Evolutionary conservation across 441 rosid species (phyloP).

Genomic region (Adansonia rubrostipa): DNA sequence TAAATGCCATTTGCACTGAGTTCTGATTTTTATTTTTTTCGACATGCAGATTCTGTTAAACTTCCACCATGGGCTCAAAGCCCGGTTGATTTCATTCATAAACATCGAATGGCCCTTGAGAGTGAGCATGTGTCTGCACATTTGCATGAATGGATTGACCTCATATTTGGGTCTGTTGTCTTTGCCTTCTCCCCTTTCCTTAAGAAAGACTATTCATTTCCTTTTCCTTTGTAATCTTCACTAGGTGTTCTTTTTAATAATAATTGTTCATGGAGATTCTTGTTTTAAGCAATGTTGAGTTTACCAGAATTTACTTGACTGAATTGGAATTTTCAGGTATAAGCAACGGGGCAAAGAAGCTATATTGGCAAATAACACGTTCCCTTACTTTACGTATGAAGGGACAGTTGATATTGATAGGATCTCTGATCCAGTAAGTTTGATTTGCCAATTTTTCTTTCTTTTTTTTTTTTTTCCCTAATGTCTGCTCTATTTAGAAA

Average conservation of each 20-base stretch:
- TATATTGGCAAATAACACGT: constrained; percentile 86
- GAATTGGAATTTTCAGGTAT: constrained; percentile 59
- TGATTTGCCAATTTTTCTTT: constrained; percentile 8
- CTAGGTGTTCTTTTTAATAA: not conserved
- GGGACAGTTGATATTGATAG: constrained; percentile 94
- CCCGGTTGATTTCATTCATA: constrained; percentile 92
- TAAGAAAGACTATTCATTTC: constrained; percentile 23
- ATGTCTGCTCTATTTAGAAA: constrained; percentile 29
- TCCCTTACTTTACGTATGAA: constrained; percentile 96
- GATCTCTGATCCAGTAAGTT: constrained; percentile 85
- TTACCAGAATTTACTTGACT: constrained; percentile 26
- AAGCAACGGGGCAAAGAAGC: constrained; percentile 99
- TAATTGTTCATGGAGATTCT: constrained; percentile 17
- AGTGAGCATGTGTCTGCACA: constrained; percentile 94
- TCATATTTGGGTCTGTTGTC: constrained; percentile 83
- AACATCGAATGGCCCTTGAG: constrained; percentile 95
- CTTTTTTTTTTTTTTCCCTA: not conserved
- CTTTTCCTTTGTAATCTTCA: constrained; percentile 22
- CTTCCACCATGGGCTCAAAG: constrained; percentile 98
- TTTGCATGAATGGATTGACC: constrained; percentile 99
- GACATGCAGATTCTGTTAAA: constrained; percentile 75
- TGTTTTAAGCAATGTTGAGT: not conserved
- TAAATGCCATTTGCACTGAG: constrained; percentile 23
- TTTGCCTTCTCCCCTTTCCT: constrained; percentile 21
- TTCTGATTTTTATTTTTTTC: constrained; percentile 28